Base-by-base conservation (phyloP, 345 rosid species). In the Theobroma cacao region DNA sequence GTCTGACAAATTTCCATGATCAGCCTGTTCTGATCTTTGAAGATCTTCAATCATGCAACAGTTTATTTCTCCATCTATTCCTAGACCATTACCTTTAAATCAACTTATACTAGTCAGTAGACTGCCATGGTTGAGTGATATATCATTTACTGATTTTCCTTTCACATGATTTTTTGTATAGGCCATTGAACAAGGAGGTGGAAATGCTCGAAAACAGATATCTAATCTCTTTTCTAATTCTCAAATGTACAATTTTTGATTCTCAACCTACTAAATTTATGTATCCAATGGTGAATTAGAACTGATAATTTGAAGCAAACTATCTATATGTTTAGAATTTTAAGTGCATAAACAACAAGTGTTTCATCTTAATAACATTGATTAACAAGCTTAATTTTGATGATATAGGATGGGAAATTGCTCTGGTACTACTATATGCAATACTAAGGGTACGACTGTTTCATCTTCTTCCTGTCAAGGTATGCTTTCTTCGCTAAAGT, bases 101-200 rank as follows among this genome's bases (percentile, higher is more conserved):
- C 20, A 24, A 26, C 33, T 58, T 28, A 5, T 28, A 60, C 34
- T 18, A 2, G 10, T 65, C 5, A 14, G 2, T 43, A 24, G 45
- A 14, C 20, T 43, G 1, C 31, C 15, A 26, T 12, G 22, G 38
- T 69, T 69, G 11, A 28, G 22, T 14, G 45, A 26, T 45, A 45
- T 45, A 28, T 28, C 22, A 14, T 68, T 68, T 26, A 45, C 22
- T 45, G 36, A 45, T 45, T 68, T 70, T 70, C 2, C 58, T 48
- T 9, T 31, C 9, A n/a, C 48, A 26, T 45, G 15, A 28, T 47
- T 48, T 71, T 47, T 50, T 50, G 14, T 48, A 18, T 31, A 71
- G 75, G 60, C 31, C 41, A 9, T 50, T n/a, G 59, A 48, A 71
- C 75, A 50, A 31, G 75, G 75, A 70, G 24, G 15, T 48, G 59